Evolutionary conservation across 2,329 filamentous ascomycete genomes (phyloP), one percentile per base, ranked within the genome.

Genomic region (Cladobotryum protrusum): DNA sequence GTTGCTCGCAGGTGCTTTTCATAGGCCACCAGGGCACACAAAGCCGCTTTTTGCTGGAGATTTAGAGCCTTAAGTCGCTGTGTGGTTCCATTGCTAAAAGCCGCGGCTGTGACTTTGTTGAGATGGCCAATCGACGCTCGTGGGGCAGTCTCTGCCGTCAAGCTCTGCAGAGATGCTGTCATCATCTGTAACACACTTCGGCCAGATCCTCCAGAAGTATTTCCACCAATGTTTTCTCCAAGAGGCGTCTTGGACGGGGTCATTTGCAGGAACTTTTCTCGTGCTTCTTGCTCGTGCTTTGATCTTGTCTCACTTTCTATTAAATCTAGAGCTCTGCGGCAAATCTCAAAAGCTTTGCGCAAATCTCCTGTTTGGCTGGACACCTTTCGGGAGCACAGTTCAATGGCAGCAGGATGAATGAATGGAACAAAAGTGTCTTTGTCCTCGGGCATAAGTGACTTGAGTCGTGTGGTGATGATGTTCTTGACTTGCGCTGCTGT

Each of bases 301-400:
- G 83, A 76, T 52, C 83, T 82, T 1, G 87, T 92, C 67, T 97
- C 92, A 47, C 81, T 76, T 68, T 97, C 93, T 44, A 96, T 83
- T 18, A 96, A 72, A 66, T 97, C 92, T 49, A 99, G 83, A 3
- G 91, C 89, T 48, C 89, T 83, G 43, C 89, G 86, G 66, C 92
- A 90, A 52, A 99, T 89, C 67, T 96, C 92, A 61, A 97, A 96
- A 0, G 91, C 92, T 67, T 95, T 96, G 53, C 93, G 87, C 44
- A 99, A 70, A 66, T 99, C 93, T 40, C 93, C 93, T 0, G 89
- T 96, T 65, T 97, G 92, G 48, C 87, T 89, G 4, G 93, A 87
- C 14, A 99, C 89, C 66, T 97, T 99, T 66, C 93, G 89, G 7
- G 93, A 87, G 65, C 92, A 95, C 41, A 99, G 83, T 61, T 95